A percentile compares a stretch with the other conserved stretches of the same genome.
These are phyloP conservation scores for Mikania micrantha DNA, from an alignment of 129 eudicot species.

Conservation along the genomic window DNA sequence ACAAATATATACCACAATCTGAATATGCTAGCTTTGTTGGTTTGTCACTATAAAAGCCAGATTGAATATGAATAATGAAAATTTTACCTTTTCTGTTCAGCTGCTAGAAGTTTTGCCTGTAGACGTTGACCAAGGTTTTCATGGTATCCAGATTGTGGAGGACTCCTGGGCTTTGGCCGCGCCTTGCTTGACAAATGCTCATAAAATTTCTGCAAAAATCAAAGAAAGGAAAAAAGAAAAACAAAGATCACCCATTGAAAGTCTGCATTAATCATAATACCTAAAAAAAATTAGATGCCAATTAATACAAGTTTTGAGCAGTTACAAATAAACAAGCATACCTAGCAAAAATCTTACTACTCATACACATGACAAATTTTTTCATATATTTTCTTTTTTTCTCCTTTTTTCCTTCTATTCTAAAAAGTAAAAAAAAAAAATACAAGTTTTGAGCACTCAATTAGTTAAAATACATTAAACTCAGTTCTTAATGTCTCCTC, in stretches of 20 bases:
- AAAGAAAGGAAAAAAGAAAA: not conserved
- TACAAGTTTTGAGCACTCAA: too few relatives aligned
- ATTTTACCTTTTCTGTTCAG: constrained; percentile 82
- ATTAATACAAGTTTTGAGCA: not conserved
- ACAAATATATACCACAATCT: not conserved
- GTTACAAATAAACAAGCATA: too few relatives aligned
- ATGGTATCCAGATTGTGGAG: constrained; percentile 40
- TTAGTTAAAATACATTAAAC: not conserved
- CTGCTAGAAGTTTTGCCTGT: constrained; percentile 89
- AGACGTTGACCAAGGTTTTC: constrained; percentile 72
- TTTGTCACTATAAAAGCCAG: not conserved
- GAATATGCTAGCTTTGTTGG: not conserved
- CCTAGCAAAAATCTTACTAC: too few relatives aligned
- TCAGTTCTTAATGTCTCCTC: not conserved
- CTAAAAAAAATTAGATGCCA: not conserved
- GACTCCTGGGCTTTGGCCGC: constrained; percentile 61
- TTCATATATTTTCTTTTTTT: not conserved
- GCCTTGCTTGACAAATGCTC: constrained; percentile 79
- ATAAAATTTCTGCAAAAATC: constrained; percentile 60
- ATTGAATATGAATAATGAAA: not conserved
- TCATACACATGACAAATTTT: not conserved
- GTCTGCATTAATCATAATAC: not conserved
- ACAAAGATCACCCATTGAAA: not conserved
- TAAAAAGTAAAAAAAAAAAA: too few relatives aligned
- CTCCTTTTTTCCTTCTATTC: too few relatives aligned